Base-by-base conservation (phyloP, 352 stramenopile genomes). In the Thalassiosira exigua region DNA sequence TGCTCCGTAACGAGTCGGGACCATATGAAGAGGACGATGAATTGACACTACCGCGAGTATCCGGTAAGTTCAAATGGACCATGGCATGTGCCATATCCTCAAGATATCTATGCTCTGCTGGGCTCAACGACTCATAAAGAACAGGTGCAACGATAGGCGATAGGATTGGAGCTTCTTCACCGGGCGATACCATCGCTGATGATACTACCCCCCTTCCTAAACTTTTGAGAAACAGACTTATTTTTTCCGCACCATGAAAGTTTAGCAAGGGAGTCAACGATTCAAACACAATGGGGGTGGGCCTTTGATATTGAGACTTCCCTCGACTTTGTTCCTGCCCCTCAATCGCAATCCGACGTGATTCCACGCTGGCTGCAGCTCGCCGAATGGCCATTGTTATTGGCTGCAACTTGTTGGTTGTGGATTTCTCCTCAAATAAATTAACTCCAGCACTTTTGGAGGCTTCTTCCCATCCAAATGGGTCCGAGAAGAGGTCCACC, bases 41-140 rank as follows among this genome's bases (percentile, higher is more conserved):
- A 26, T 12, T n/a, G n/a, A n/a, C n/a, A n/a, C n/a, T n/a, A n/a
- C n/a, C 19, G 7, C 48, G 70, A 56, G 61, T 52, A 48, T 81
- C 58, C 17, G 71, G 75, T 21, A 73, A 48, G 14, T 69, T 33
- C 32, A 91, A 22, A 32, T 42, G 68, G 0, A 91, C 30, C 17
- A 90, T 59, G 12, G 84, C 77, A 60, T 90, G 68, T 0, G 84
- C 53, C 17, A 75, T 41, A 67, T 92, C 78, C 72, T 92, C 86
- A 39, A 92, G 65, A 26, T 21, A 21, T 30, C 68, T 29, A 64
- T 88, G 75, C 48, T 88, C 74, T 3, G 48, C 61, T 7, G 73
- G 57, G 26, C 69, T 70, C 9, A 90, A 50, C 9, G 66, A 81
- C 70, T 88, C 78, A 11, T 73, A 73, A 0, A 82, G 56, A n/a